Evolutionary conservation across 1,284 basidiomycete genomes (phyloP), one percentile per base, ranked within the genome.

Genomic region (Rhodotorula mucilaginosa): DNA sequence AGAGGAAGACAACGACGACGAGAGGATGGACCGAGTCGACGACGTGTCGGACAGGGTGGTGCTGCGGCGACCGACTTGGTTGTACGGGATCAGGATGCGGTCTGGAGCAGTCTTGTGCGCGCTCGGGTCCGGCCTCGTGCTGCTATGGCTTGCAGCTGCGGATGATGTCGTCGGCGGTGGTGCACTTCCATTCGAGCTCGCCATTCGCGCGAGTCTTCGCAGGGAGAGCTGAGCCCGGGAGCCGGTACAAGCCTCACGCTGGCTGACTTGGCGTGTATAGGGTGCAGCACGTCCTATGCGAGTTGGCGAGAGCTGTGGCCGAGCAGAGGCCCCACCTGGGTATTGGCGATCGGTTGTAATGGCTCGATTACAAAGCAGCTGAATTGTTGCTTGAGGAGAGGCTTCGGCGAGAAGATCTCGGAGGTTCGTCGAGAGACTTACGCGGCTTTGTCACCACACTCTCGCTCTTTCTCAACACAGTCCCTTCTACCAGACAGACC

Each of bases 1-100:
- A 23, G 67, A 73, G n/a, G 68, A 70, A 29, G 64, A 58, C 3
- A 18, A 8, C 2, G 46, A 1, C 23, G 62, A 56, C 15, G 71
- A 64, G 5, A 13, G 49, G 44, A 39, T n/a, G 44, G 63, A 58
- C 23, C 34, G 2, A 29, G 19, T 48, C 48, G 64, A 29, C 15
- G 64, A 21, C 29, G 56, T 34, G 60, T 49, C 29, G 47, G 60
- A 49, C 58, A 57, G 16, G 46, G 29, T 29, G 16, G 54, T 16
- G 6, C 29, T 26, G 13, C 54, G 23, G 4, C 18, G 54, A 6
- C 54, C 54, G 54, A 29, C 54, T 26, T 56, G 54, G 16, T 26
- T 26, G n/a, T 29, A 18, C 26, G 54, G 54, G 54, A 56, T 56
- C 26, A 29, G 16, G 54, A 56, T 56, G 12, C 54, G 26, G 39